Evolutionary conservation across 441 rosid genomes (phyloP).

Genomic region (Euphorbia schlechtendalii): DNA sequence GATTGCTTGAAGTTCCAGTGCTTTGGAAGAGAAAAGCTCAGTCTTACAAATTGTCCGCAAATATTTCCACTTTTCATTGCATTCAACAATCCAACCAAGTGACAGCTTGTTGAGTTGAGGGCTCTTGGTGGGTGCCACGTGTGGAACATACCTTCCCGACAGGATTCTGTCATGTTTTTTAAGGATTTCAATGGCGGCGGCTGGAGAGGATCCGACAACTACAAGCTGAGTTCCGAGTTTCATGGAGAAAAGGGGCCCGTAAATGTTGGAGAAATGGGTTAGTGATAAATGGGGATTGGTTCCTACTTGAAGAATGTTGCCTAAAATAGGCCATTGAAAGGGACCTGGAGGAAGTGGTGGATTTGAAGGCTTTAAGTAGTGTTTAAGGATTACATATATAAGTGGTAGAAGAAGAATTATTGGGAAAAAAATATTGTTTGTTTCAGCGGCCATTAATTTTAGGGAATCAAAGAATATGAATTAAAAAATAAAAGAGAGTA

Average conservation of each 20-base stretch:
- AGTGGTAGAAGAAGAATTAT: conserved; percentile 13
- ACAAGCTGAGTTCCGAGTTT: conserved; percentile 31
- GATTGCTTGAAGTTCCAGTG: conserved; percentile 20
- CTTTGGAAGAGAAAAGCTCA: conserved; percentile 32
- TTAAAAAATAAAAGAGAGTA: too few species aligned
- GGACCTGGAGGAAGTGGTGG: conserved; percentile 38
- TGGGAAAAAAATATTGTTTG: not conserved
- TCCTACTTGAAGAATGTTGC: conserved; percentile 36
- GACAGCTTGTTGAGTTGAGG: conserved; percentile 24
- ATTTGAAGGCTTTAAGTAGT: conserved; percentile 6
- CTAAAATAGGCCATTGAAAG: conserved; percentile 30
- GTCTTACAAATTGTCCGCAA: conserved; percentile 23
- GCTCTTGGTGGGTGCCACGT: conserved; percentile 25
- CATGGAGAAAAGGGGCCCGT: conserved; percentile 34
- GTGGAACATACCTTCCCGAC: conserved; percentile 32
- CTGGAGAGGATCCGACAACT: conserved; percentile 31
- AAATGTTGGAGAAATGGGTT: conserved; percentile 20
- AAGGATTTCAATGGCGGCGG: conserved; percentile 33
- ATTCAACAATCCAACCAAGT: conserved; percentile 32
- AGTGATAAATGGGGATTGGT: conserved; percentile 22
- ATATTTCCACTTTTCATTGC: conserved; percentile 32
- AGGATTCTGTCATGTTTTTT: conserved; percentile 29
- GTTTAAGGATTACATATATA: conserved; percentile 18
- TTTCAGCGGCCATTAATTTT: not conserved
- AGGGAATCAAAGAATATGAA: not conserved